These are phyloP conservation scores for Cyberlindnera veronae DNA, from an alignment of 805 yeast species.

Conservation along the genomic window DNA sequence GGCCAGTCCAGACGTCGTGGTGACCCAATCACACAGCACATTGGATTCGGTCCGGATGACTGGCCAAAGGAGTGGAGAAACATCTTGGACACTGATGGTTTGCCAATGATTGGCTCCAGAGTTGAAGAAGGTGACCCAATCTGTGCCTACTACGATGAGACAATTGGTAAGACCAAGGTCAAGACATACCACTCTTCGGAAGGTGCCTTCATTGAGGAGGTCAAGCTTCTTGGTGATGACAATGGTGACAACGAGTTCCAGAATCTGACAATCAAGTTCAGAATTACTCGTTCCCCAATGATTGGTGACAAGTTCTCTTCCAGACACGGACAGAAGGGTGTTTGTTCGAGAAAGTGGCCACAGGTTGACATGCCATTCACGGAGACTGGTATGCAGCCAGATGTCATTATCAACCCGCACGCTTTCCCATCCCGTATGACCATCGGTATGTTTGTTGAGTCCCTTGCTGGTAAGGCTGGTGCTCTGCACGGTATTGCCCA, in stretches of 20 bases:
- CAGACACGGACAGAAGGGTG: slow-evolving; percentile 98
- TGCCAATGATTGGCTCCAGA: slow-evolving; percentile 83
- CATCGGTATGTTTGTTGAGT: slow-evolving; percentile 98
- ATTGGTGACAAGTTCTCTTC: slow-evolving; percentile 98
- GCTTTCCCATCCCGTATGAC: slow-evolving; percentile 99
- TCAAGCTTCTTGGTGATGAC: slow-evolving; percentile 87
- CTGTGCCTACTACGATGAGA: slow-evolving; percentile 88
- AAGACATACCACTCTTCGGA: slow-evolving; percentile 93
- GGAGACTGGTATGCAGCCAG: slow-evolving; percentile 96
- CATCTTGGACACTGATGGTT: slow-evolving; percentile 86
- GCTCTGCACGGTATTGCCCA: slow-evolving; percentile 97
- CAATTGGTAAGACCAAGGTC: slow-evolving; percentile 83
- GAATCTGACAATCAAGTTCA: slow-evolving; percentile 77
- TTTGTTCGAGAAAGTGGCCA: slow-evolving; percentile 98
- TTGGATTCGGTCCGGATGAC: slow-evolving; percentile 89
- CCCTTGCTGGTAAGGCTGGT: slow-evolving; percentile 98
- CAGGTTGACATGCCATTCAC: slow-evolving; percentile 94
- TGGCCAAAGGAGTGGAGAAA: slow-evolving; percentile 93
- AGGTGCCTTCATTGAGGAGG: slow-evolving; percentile 94
- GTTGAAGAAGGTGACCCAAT: slow-evolving; percentile 96
- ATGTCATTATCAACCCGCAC: slow-evolving; percentile 95
- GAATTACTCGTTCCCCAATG: slow-evolving; percentile 87
- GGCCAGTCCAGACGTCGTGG: slow-evolving; percentile 77
- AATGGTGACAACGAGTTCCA: slow-evolving; percentile 72
- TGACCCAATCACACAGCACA: slow-evolving; percentile 90